phyloP scores from a whole-genome alignment of 176 grass and related monocot species.

The Thinopyrum elongatum region DNA sequence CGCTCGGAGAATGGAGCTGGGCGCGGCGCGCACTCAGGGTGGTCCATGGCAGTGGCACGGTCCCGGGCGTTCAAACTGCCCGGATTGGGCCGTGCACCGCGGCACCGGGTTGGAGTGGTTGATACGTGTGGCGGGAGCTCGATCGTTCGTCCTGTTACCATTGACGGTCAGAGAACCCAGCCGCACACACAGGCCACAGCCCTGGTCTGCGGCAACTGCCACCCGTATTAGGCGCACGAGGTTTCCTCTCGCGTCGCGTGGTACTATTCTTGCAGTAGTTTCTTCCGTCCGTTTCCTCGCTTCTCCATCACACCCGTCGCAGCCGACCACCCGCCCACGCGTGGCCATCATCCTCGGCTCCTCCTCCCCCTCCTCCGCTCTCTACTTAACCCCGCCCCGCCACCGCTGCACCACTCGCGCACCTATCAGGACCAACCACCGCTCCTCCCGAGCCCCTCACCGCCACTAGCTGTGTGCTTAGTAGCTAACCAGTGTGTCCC shows the following conservation, averaged over 20 bases:
- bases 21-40: not conserved
- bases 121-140: not conserved
- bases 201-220: not conserved
- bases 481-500: not conserved
- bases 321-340: constrained; percentile 11
- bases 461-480: not conserved
- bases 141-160: too few species aligned
- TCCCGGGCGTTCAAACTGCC: not conserved
- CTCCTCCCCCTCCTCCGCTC: not conserved
- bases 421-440: constrained; percentile 31
- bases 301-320: not conserved
- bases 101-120: not conserved
- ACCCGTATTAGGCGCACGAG: not conserved
- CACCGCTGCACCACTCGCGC: constrained; percentile 40
- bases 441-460: constrained; percentile 25
- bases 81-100: not conserved
- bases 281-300: constrained; percentile 4
- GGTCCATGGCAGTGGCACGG: not conserved
- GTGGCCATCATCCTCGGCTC: not conserved
- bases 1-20: not conserved
- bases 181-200: too few species aligned
- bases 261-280: not conserved
- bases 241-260: not conserved
- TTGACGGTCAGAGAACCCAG: too few species aligned
- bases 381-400: constrained; percentile 25